Conservation (phyloP, 352 stramenopile species). For the Pythium monospermum region DNA sequence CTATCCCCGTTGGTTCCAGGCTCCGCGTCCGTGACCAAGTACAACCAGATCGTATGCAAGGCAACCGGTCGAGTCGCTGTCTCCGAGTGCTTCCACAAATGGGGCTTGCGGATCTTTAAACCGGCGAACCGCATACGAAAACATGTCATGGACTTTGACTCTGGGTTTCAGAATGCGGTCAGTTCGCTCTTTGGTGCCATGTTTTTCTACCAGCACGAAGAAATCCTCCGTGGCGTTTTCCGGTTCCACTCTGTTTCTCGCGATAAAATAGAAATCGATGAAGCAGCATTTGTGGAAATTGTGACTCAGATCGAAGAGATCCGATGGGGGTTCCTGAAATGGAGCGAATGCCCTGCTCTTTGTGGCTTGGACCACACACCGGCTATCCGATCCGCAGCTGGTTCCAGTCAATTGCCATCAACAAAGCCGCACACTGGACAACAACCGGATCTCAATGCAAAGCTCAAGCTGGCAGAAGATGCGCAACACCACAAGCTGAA, state of each 20-base stretch:
- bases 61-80: constrained; percentile 44
- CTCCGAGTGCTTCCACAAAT: constrained; percentile 50
- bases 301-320: constrained; percentile 59
- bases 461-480: constrained; percentile 30
- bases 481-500: constrained; percentile 36
- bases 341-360: constrained; percentile 39
- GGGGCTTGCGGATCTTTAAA: constrained; percentile 46
- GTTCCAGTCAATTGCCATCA: neutral
- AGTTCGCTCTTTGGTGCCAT: constrained; percentile 43
- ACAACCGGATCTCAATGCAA: no score
- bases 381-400: neutral
- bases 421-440: constrained; percentile 3
- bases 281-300: constrained; percentile 49
- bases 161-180: constrained; percentile 44
- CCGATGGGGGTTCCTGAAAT: constrained; percentile 29
- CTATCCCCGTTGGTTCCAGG: constrained; percentile 38
- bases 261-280: constrained; percentile 38
- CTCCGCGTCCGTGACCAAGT: constrained; percentile 22
- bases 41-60: constrained; percentile 28
- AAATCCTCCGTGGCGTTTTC: constrained; percentile 37
- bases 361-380: neutral
- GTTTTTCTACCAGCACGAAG: constrained; percentile 52
- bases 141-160: constrained; percentile 55
- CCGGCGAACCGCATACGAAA: constrained; percentile 31
- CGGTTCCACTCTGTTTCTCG: constrained; percentile 16